A percentile compares a stretch with the other conserved stretches of the same genome.
These are phyloP conservation scores for Ogataea pini DNA, from an alignment of 805 yeast species.

Conservation along the genomic window DNA sequence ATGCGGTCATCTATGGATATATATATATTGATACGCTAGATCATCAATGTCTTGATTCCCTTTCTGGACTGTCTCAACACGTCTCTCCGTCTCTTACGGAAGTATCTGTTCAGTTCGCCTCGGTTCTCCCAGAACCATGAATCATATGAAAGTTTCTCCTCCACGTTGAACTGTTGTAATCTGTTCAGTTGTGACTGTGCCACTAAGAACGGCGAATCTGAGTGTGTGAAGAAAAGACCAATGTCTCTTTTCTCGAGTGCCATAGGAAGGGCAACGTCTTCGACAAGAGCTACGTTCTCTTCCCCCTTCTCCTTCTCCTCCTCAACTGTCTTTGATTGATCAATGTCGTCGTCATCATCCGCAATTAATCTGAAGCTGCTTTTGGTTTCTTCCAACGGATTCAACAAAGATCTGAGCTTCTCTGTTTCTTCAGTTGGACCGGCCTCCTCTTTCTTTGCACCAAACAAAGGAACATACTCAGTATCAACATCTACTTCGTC, in stretches of 20 bases:
- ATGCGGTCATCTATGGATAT: not conserved
- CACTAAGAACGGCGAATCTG: slow-evolving; percentile 80
- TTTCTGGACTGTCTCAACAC: slow-evolving; percentile 56
- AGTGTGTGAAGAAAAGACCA: slow-evolving; percentile 82
- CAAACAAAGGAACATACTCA: slow-evolving; percentile 57
- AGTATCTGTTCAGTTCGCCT: slow-evolving; percentile 74
- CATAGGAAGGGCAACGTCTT: slow-evolving; percentile 11
- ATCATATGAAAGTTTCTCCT: slow-evolving; percentile 54
- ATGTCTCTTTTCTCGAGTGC: slow-evolving; percentile 29
- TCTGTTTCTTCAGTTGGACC: slow-evolving; percentile 52
- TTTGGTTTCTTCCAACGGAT: slow-evolving; percentile 37
- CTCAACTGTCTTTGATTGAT: slow-evolving; percentile 31
- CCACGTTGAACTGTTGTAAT: slow-evolving; percentile 40
- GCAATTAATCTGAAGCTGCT: slow-evolving; percentile 43
- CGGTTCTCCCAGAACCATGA: slow-evolving; percentile 81
- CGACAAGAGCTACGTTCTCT: slow-evolving; percentile 22
- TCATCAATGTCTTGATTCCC: slow-evolving; percentile 12
- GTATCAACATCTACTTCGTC: slow-evolving; percentile 35
- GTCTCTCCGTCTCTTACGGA: slow-evolving; percentile 76
- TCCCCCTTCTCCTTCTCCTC: slow-evolving; percentile 19
- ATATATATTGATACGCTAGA: slow-evolving; percentile 5
- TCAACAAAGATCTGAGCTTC: slow-evolving; percentile 59
- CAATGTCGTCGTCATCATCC: slow-evolving; percentile 51
- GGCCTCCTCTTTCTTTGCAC: slow-evolving; percentile 1
- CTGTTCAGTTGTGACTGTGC: slow-evolving; percentile 81